A percentile compares a stretch with the other conserved stretches of the same genome.
phyloP scores from a whole-genome alignment of 371 early-diverging fungal species.

The Rhizopus stolonifer region DNA sequence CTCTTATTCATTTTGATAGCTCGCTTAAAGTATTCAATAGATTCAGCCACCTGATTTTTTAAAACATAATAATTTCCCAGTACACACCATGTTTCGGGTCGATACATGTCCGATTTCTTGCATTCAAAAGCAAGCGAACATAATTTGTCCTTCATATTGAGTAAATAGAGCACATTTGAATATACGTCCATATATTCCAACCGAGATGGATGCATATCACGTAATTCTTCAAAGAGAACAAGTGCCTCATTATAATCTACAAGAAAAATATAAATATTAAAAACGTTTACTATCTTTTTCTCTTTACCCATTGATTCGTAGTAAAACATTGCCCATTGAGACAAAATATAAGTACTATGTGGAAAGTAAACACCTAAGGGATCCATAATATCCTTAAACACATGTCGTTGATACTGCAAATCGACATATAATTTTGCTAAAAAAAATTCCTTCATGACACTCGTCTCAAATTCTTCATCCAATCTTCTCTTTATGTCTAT shows the following conservation, averaged over 20 bases:
- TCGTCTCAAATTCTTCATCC: constrained; percentile 27
- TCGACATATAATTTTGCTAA: constrained; percentile 54
- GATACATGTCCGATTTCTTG: constrained; percentile 73
- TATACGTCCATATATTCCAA: constrained; percentile 86
- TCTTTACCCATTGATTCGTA: constrained; percentile 39
- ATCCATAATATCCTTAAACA: constrained; percentile 28
- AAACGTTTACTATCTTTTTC: not conserved
- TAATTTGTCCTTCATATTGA: constrained; percentile 69
- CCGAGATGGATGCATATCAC: constrained; percentile 67
- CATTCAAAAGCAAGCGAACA: constrained; percentile 80
- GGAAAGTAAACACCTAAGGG: constrained; percentile 43
- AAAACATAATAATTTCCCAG: constrained; percentile 89
- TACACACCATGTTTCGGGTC: constrained; percentile 89
- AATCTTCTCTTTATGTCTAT: constrained; percentile 24
- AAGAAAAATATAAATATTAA: not conserved
- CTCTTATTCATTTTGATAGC: constrained; percentile 79
- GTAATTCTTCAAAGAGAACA: constrained; percentile 68
- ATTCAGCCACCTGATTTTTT: constrained; percentile 78
- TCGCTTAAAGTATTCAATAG: constrained; percentile 83
- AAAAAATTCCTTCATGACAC: constrained; percentile 64
- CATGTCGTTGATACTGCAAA: constrained; percentile 23
- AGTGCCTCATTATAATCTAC: constrained; percentile 73
- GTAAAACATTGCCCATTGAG: constrained; percentile 57
- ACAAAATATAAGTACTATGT: constrained; percentile 59
- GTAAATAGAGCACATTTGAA: constrained; percentile 88